A percentile compares a stretch with the other conserved stretches of the same genome.
These are phyloP conservation scores for Kluyveromyces wickerhamii DNA, from an alignment of 805 yeast species.

Conservation along the genomic window DNA sequence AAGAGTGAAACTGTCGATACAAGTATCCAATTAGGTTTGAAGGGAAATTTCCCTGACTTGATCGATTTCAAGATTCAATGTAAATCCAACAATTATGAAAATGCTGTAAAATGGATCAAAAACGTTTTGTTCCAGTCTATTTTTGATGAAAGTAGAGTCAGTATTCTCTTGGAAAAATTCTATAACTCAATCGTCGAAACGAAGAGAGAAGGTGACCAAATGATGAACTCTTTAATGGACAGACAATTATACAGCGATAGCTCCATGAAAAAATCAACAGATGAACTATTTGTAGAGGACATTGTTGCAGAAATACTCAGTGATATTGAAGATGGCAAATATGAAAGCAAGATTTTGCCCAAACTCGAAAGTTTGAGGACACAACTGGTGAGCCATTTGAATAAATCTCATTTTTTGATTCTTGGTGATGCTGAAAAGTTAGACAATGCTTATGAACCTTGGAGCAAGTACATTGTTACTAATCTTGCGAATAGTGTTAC, in stretches of 20 bases:
- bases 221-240: slow-evolving; percentile 58
- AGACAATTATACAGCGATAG: slow-evolving; percentile 46
- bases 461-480: slow-evolving; percentile 16
- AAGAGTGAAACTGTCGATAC: slow-evolving; percentile 67
- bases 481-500: not conserved
- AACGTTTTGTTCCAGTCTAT: slow-evolving; percentile 56
- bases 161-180: slow-evolving; percentile 41
- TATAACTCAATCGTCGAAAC: slow-evolving; percentile 32
- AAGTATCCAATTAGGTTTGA: slow-evolving; percentile 47
- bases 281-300: slow-evolving; percentile 54
- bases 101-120: slow-evolving; percentile 71
- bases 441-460: slow-evolving; percentile 21
- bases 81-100: slow-evolving; percentile 49
- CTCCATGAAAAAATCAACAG: slow-evolving; percentile 59
- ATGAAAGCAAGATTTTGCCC: slow-evolving; percentile 28
- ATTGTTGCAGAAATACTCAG: slow-evolving; percentile 42
- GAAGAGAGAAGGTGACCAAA: slow-evolving; percentile 37
- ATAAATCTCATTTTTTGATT: slow-evolving; percentile 60
- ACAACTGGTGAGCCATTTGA: slow-evolving; percentile 39
- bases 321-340: slow-evolving; percentile 48
- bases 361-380: slow-evolving; percentile 39
- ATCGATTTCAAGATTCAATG: slow-evolving; percentile 55
- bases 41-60: slow-evolving; percentile 57
- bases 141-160: slow-evolving; percentile 66
- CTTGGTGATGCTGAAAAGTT: slow-evolving; percentile 58